phyloP scores from a whole-genome alignment of 2,329 filamentous ascomycete species.

The Trichoderma sp. region DNA sequence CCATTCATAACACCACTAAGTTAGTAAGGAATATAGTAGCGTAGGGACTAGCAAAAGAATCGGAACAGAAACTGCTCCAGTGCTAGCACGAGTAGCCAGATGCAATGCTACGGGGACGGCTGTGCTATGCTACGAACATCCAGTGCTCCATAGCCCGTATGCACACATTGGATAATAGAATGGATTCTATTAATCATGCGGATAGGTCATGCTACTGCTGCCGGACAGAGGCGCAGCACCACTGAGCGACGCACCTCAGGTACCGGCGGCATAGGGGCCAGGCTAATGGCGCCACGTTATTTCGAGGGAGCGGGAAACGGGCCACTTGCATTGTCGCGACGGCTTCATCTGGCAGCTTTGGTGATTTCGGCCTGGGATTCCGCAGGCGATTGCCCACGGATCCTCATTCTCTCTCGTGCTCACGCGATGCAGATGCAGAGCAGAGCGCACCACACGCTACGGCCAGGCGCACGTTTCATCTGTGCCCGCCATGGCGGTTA shows the following conservation, averaged over 20 bases:
- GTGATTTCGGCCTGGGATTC: neutral
- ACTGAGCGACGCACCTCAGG: neutral
- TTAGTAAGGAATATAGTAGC: neutral
- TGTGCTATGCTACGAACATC: neutral
- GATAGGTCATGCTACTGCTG: neutral
- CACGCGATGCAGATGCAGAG: neutral
- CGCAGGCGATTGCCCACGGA: neutral
- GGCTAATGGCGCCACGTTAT: neutral
- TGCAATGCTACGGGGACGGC: neutral
- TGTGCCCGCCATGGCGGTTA: slow-evolving; percentile 11
- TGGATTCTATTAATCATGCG: neutral
- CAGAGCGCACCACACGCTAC: neutral
- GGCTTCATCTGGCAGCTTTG: neutral
- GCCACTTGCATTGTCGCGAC: neutral
- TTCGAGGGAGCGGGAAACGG: neutral
- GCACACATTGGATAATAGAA: neutral
- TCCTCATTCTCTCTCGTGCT: neutral
- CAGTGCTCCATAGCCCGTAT: neutral
- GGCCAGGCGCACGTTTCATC: neutral
- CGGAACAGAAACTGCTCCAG: neutral
- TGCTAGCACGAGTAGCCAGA: neutral
- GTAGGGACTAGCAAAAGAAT: neutral
- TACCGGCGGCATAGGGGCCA: neutral
- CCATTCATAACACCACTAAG: neutral
- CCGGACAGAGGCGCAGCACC: slow-evolving; percentile 12